phyloP scores from a whole-genome alignment of 768 basidiomycete species.

The Boletus rufocinnamomeus region DNA sequence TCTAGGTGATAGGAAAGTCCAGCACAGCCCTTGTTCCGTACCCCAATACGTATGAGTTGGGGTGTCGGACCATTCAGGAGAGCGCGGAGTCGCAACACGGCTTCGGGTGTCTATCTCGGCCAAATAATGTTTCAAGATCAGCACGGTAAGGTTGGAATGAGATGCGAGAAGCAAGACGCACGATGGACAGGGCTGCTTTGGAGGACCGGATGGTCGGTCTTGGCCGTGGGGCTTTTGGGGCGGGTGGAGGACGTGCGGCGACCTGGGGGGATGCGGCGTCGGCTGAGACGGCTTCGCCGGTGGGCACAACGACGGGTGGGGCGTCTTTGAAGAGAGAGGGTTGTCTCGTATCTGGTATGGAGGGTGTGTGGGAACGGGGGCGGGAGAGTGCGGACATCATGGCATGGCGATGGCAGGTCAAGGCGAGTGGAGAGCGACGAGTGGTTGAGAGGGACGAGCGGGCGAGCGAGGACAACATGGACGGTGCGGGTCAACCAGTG shows the following conservation, averaged over 20 bases:
- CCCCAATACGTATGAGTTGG: conserved; percentile 91
- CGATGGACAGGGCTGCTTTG: conserved; percentile 79
- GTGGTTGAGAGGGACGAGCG: conserved; percentile 8
- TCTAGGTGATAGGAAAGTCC: conserved; percentile 85
- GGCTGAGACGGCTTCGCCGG: conserved; percentile 46
- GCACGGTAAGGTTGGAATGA: not conserved
- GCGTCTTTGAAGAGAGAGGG: conserved; percentile 41
- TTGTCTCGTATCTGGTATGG: conserved; percentile 19
- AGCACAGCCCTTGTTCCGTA: conserved; percentile 97
- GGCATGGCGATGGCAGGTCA: conserved; percentile 46
- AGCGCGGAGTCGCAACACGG: conserved; percentile 69
- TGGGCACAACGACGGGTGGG: conserved; percentile 54
- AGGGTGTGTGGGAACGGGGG: conserved; percentile 28
- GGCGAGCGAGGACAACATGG: conserved; percentile 28
- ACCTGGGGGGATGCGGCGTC: conserved; percentile 71
- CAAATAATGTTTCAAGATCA: not conserved
- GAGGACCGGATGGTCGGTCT: conserved; percentile 66
- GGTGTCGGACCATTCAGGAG: conserved; percentile 83
- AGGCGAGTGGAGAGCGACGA: not conserved
- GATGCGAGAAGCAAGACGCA: conserved; percentile 35
- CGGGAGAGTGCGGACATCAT: conserved; percentile 66
- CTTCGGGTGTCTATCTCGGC: conserved; percentile 66
- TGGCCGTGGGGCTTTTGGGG: conserved; percentile 62
- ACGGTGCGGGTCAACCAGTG: not conserved
- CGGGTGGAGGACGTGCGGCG: conserved; percentile 69